Evolutionary conservation across 2,329 filamentous ascomycete species (phyloP).

Genomic region (Chrysoporthe puriensis): DNA sequence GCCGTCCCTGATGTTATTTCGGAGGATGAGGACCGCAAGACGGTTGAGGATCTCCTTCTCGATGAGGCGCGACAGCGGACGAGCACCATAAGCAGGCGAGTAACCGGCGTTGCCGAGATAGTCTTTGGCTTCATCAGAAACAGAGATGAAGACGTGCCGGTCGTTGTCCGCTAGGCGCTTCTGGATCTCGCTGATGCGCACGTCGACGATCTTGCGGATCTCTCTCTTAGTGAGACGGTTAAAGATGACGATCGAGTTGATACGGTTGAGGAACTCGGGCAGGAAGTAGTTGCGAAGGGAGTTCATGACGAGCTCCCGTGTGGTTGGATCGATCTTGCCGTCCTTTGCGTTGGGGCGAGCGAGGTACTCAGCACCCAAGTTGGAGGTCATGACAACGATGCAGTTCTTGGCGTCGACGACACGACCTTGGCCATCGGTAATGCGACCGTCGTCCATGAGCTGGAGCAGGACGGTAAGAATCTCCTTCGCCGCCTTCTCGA

Average conservation of each 20-base stretch:
- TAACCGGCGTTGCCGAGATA: constrained; percentile 92
- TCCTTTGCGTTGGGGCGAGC: constrained; percentile 76
- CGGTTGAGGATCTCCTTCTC: constrained; percentile 97
- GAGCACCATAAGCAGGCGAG: constrained; percentile 91
- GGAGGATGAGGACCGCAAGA: constrained; percentile 86
- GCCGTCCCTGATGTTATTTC: constrained; percentile 82
- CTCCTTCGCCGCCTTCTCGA: constrained; percentile 98
- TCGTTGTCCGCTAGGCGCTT: constrained; percentile 84
- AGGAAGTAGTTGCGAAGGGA: constrained; percentile 95
- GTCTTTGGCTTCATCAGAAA: constrained; percentile 84
- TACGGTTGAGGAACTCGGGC: constrained; percentile 97
- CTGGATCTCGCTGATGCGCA: constrained; percentile 87
- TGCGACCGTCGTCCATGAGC: constrained; percentile 98
- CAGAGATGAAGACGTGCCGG: constrained; percentile 82
- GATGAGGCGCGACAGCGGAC: constrained; percentile 85
- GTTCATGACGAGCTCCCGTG: constrained; percentile 86
- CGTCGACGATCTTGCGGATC: constrained; percentile 94
- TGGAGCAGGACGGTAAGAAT: constrained; percentile 96
- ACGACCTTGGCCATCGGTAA: constrained; percentile 96
- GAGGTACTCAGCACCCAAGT: constrained; percentile 94
- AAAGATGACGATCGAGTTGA: constrained; percentile 96
- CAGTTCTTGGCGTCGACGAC: constrained; percentile 96
- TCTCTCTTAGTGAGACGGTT: constrained; percentile 89
- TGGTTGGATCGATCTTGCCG: constrained; percentile 83
- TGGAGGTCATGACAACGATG: constrained; percentile 99